Evolutionary conservation across 441 rosid species (phyloP).

Genomic region (Raphanus hybrid): DNA sequence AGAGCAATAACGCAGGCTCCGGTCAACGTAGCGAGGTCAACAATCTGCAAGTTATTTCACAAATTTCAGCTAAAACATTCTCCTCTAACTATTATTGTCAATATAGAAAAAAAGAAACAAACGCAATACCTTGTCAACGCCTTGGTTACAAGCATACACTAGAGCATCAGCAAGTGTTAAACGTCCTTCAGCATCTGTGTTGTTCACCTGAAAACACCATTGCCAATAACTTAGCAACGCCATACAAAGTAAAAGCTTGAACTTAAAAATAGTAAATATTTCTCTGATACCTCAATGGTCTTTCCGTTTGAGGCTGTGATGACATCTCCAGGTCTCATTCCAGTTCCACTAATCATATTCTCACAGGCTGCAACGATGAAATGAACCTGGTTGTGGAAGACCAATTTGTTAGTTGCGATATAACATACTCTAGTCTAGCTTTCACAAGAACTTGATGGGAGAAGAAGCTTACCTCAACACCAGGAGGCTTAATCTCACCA

Average conservation of each 20-base stretch:
- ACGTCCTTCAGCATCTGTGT: constrained; percentile 98
- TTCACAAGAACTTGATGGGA: not conserved
- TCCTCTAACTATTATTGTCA: not conserved
- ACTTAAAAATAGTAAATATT: not conserved
- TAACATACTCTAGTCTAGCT: not conserved
- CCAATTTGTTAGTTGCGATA: not conserved
- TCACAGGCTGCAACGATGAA: constrained; percentile 96
- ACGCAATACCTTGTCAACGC: constrained; percentile 77
- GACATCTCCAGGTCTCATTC: constrained; percentile 98
- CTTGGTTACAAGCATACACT: constrained; percentile 90
- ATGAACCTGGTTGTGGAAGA: constrained; percentile 61
- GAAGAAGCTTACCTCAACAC: constrained; percentile 68
- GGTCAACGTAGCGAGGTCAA: constrained; percentile 91
- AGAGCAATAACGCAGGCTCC: constrained; percentile 94
- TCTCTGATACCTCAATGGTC: constrained; percentile 75
- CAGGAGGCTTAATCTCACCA: constrained; percentile 87
- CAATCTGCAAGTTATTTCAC: constrained; percentile 56
- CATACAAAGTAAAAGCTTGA: not conserved
- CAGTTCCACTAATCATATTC: constrained; percentile 98
- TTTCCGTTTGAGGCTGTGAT: constrained; percentile 91
- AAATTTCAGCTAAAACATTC: not conserved
- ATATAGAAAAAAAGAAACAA: not conserved
- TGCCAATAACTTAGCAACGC: constrained; percentile 17
- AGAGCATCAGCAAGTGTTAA: constrained; percentile 97
- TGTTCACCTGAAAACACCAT: constrained; percentile 70